Evolutionary conservation across 2,329 filamentous ascomycete species (phyloP), one percentile per base, ranked within the genome.

Genomic region (Truncatella angustata): DNA sequence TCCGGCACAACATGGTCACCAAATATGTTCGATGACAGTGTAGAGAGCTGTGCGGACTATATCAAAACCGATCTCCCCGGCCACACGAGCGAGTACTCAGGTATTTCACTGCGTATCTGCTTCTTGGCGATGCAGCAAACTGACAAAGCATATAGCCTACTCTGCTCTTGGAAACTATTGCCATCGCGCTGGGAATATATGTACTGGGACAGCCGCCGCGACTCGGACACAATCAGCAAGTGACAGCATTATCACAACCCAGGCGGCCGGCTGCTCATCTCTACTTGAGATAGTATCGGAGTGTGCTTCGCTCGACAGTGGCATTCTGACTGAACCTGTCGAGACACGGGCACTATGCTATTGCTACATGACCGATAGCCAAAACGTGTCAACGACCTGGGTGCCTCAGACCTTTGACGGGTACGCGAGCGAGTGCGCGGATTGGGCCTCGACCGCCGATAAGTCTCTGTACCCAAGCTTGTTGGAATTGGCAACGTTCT

Each of bases 291-390:
- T 55, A 16, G 35, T 43, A 6, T 30, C 18, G 6, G 23, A 32
- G 9, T 55, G 54, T 43, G 32, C 30, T 11, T 9, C 44, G n/a
- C 43, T 42, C 16, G 49, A 49, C 16, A 16, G 16, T 5, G 45
- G 37, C 35, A 49, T 54, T 30, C 32, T 30, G 3, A 23, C 16
- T 3, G 48, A 40, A 7, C 43, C 51, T 6, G 21, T 30, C 14
- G 44, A 50, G 47, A 47, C 51, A 10, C 51, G 51, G 26, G 54
- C 51, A 34, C 24, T 40, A 24, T 56, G 54, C 49, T 53, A 49
- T 32, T 56, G 54, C 24, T 55, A 50, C 47, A 44, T 30, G 14
- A 40, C 50, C 14, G 30, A 34, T 20, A 21, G 36, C 4, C 44
- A 28, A 14, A 49, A n/a, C n/a, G n/a, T n/a, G n/a, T n/a, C 43